Evolutionary conservation across 2,329 filamentous ascomycete species (phyloP), one percentile per base, ranked within the genome.

Genomic region (Lachnellula hyalina): DNA sequence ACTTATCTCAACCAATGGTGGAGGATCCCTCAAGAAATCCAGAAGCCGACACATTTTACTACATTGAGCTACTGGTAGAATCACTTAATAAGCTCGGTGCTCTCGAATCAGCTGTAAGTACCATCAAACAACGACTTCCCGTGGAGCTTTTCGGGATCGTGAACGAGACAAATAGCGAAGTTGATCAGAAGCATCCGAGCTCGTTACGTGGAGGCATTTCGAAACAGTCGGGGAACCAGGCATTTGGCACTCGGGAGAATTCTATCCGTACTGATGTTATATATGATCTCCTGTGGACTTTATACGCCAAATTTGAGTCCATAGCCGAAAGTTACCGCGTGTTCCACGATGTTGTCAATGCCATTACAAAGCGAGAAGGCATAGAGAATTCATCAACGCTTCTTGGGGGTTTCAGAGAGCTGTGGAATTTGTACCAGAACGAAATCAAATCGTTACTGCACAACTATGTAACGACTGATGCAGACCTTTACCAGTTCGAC

Each of bases 381-480:
- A 49, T 71, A 69, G 53, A 84, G 70, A 76, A 86, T 75, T 75
- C 83, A 63, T 80, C 75, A 41, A 79, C 82, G 0, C 78, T 97
- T 49, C 86, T 90, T 5, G 86, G 90, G 53, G 91, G 91, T 53
- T 99, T 99, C 73, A 94, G 93, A 67, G 94, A 97, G 73, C 75
- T 99, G 41, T 99, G 95, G 95, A 96, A 96, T 68, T 77, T 99
- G 7, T 93, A 96, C 66, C 94, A 99, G 68, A 97, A 95, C 71
- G 94, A 99, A 77, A 97, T 99, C 62, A 84, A 92, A 42, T 95
- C 92, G 5, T 76, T 99, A 14, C 76, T 99, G 54, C 94, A 97
- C 72, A 96, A 96, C 70, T 97, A 99, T 69, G 84, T 99, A 50
- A 95, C 94, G 0, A 95, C 91, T 1, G 91, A 96, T 68, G 90